Evolutionary conservation across 2,329 filamentous ascomycete genomes (phyloP).

Genomic region (Epichloe hybrida): DNA sequence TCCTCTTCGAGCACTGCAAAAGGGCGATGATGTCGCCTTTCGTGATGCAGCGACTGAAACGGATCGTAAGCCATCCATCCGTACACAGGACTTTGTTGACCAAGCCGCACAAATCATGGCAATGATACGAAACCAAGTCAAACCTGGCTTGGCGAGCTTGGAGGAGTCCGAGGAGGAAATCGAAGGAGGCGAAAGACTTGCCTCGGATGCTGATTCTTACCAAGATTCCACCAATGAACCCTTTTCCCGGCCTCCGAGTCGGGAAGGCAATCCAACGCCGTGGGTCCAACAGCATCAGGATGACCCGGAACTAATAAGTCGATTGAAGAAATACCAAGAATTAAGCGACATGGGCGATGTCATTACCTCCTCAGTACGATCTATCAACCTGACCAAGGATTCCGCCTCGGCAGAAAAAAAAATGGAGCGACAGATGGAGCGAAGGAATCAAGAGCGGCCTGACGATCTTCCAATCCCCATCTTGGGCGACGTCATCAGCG

Average conservation of each 20-base stretch:
- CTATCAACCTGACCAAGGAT: conserved; percentile 41
- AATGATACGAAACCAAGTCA: conserved; percentile 70
- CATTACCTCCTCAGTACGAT: conserved; percentile 60
- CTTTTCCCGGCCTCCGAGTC: conserved; percentile 75
- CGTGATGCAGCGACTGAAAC: conserved; percentile 17
- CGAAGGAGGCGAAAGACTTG: conserved; percentile 21
- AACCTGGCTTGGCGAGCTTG: conserved; percentile 60
- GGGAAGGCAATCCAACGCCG: conserved; percentile 58
- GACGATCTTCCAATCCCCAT: conserved; percentile 11
- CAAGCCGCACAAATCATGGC: conserved; percentile 95
- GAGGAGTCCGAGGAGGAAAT: conserved; percentile 53
- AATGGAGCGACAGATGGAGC: conserved; percentile 18
- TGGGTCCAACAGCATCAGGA: conserved; percentile 47
- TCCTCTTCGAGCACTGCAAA: conserved; percentile 10
- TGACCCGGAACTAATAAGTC: conserved; percentile 59
- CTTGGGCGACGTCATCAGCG: conserved; percentile 36
- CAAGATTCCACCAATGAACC: conserved; percentile 61
- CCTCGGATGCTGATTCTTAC: conserved; percentile 38
- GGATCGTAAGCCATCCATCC: conserved; percentile 60
- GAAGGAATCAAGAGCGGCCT: conserved; percentile 10
- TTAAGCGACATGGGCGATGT: conserved; percentile 65
- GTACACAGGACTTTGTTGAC: conserved; percentile 86
- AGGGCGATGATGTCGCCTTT: conserved; percentile 7
- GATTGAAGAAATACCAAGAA: conserved; percentile 75
- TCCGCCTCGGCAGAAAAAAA: conserved; percentile 30